Evolutionary conservation across 306 rosid species (phyloP), one percentile per base, ranked within the genome.

Genomic region (Vigna reflexopilosa): DNA sequence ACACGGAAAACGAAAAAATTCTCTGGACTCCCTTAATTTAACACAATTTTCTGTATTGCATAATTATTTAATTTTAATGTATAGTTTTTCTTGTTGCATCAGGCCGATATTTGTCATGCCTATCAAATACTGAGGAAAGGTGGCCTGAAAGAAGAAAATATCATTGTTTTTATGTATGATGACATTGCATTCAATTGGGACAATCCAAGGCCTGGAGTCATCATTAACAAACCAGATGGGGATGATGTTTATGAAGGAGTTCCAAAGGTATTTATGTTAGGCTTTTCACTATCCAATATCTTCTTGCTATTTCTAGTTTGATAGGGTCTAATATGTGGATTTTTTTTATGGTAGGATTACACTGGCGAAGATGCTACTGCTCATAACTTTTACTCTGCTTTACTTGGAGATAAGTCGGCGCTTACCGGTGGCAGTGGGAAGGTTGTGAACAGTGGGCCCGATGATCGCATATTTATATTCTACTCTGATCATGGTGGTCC

Each of bases 71-170:
- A 52, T 83, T 28, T 68, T 63, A 28, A 69, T 34, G 7, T 55
- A 26, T 45, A 40, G n/a, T 49, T 5, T 67, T 58, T 67, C 20
- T 61, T 44, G 6, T 73, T 72, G 80, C 4, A 30, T 36, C 84
- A 96, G 99, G 86, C 99, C 16, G 99, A 96, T 83, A 79, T 96
- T 74, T 96, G 96, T 28, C 99, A 96, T 76, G 99, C 99, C 13
- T 96, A 96, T 84, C 98, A 96, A 90, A 70, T 90, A 57, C 67
- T 96, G 89, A 91, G 72, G 83, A 86, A 82, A 77, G 94, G 93
- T 26, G 99, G 99, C 4, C 67, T 96, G 81, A 96, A 90, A 82
- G 99, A 96, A 44, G 99, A 96, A 72, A 96, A 96, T 73, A 93
- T 96, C n/a, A 38, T 96, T n/a, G 99, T 96, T 34, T 93, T 96